phyloP scores from a whole-genome alignment of 2,329 filamentous ascomycete genomes.

The Aspergillus hortae region DNA sequence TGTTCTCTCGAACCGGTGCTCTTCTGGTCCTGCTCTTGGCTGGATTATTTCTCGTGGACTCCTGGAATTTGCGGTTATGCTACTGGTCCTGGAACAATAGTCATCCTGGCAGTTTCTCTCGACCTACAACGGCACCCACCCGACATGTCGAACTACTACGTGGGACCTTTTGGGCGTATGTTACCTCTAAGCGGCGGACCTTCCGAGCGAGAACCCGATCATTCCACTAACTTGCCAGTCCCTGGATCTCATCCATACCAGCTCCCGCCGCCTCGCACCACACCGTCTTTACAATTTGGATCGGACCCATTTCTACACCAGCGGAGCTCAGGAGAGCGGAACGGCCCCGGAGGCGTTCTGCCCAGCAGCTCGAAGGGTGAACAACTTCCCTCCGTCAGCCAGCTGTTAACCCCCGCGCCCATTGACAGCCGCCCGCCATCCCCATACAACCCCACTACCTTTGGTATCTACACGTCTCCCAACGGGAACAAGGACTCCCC shows the following conservation, averaged over 20 bases:
- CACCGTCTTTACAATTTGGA: conserved; percentile 32
- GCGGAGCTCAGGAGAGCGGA: conserved; percentile 20
- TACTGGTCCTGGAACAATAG: conserved; percentile 8
- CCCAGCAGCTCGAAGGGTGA: conserved; percentile 17
- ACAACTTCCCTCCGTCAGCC: conserved; percentile 39
- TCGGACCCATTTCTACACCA: conserved; percentile 30
- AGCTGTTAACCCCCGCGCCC: conserved; percentile 34
- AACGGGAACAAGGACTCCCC: conserved; percentile 16
- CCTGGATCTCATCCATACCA: conserved; percentile 34
- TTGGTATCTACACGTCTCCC: conserved; percentile 14
- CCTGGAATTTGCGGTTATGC: conserved; percentile 8
- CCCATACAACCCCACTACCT: conserved; percentile 23
- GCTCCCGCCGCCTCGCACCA: conserved; percentile 38
- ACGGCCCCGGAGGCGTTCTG: conserved; percentile 16
- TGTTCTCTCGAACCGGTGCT: not conserved
- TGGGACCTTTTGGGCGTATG: conserved; percentile 40
- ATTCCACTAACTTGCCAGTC: conserved; percentile 30
- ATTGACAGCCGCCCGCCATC: conserved; percentile 26
- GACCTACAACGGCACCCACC: not conserved
- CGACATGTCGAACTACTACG: conserved; percentile 36
- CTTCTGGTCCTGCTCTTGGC: not conserved
- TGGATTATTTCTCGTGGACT: not conserved
- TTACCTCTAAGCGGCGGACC: conserved; percentile 28
- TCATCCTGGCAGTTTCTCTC: not conserved
- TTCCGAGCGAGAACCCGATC: conserved; percentile 24